phyloP scores from a whole-genome alignment of 2,329 filamentous ascomycete genomes.

The Lasiodiplodia sp. region DNA sequence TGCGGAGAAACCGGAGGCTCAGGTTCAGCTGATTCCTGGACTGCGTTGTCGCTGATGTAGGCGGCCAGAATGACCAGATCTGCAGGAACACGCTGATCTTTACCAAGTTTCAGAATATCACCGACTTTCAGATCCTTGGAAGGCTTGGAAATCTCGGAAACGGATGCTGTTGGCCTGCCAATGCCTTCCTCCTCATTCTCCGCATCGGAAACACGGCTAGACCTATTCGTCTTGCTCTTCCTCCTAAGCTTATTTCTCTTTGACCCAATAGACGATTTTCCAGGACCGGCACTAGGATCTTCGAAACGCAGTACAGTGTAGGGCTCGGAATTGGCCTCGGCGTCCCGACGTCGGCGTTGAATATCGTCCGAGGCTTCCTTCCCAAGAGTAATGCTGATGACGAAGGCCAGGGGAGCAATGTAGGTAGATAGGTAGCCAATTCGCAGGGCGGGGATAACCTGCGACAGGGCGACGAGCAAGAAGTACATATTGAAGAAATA shows the following conservation, averaged over 20 bases:
- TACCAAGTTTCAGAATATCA: slow-evolving; percentile 90
- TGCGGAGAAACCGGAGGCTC: slow-evolving; percentile 33
- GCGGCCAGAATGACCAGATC: slow-evolving; percentile 95
- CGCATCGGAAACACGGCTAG: slow-evolving; percentile 66
- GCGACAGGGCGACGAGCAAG: slow-evolving; percentile 89
- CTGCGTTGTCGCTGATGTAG: slow-evolving; percentile 52
- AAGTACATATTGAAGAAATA: slow-evolving; percentile 99
- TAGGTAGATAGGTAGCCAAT: slow-evolving; percentile 97
- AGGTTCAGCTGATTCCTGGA: slow-evolving; percentile 11
- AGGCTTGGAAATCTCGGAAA: slow-evolving; percentile 76
- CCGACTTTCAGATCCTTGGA: slow-evolving; percentile 91
- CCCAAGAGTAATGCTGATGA: slow-evolving; percentile 87
- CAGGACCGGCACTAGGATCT: slow-evolving; percentile 53
- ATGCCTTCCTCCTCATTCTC: slow-evolving; percentile 68
- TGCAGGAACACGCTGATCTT: slow-evolving; percentile 91
- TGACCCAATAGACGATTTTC: slow-evolving; percentile 42
- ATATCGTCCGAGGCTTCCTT: slow-evolving; percentile 98
- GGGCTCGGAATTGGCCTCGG: slow-evolving; percentile 91
- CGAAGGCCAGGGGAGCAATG: slow-evolving; percentile 88
- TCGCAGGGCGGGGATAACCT: slow-evolving; percentile 85
- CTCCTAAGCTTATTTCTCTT: slow-evolving; percentile 39
- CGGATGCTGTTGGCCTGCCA: slow-evolving; percentile 54
- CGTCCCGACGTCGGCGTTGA: slow-evolving; percentile 81
- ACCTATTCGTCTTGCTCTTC: slow-evolving; percentile 46
- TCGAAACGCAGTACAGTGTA: slow-evolving; percentile 81